Evolutionary conservation across 208 protist genomes (phyloP).

Genomic region (Trypanosoma vivax): DNA sequence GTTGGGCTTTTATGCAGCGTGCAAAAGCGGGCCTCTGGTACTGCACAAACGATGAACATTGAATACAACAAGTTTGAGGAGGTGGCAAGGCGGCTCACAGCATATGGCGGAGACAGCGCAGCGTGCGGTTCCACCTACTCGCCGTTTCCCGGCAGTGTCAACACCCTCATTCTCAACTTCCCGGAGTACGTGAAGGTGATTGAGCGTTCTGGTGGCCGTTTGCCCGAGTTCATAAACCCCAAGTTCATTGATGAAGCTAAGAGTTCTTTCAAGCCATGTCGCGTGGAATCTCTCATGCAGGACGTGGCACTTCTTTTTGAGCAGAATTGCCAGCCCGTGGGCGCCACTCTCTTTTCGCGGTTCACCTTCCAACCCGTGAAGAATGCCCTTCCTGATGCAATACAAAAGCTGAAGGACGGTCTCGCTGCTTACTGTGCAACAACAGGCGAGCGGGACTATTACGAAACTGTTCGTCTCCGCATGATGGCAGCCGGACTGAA

Average conservation of each 20-base stretch:
- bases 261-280: constrained; percentile 64
- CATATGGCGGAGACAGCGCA: constrained; percentile 41
- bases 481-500: constrained; percentile 22
- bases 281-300: constrained; percentile 90
- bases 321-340: constrained; percentile 43
- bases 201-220: constrained; percentile 40
- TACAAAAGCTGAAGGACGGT: constrained; percentile 28
- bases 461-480: constrained; percentile 51
- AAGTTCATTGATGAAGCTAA: constrained; percentile 76
- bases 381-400: constrained; percentile 61
- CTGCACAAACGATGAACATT: constrained; percentile 50
- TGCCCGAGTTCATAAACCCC: constrained; percentile 94
- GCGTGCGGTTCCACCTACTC: constrained; percentile 36
- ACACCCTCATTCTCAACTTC: constrained; percentile 81
- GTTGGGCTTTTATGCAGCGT: constrained; percentile 64
- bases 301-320: constrained; percentile 68
- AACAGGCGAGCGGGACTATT: constrained; percentile 70
- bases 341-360: constrained; percentile 64
- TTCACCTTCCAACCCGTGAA: constrained; percentile 85
- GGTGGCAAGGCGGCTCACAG: constrained; percentile 34
- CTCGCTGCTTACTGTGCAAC: constrained; percentile 52
- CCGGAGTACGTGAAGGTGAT: constrained; percentile 53
- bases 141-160: constrained; percentile 90
- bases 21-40: background rate
- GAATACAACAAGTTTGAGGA: constrained; percentile 84